Evolutionary conservation across 2,329 filamentous ascomycete species (phyloP).

Genomic region (Aspergillus felis): DNA sequence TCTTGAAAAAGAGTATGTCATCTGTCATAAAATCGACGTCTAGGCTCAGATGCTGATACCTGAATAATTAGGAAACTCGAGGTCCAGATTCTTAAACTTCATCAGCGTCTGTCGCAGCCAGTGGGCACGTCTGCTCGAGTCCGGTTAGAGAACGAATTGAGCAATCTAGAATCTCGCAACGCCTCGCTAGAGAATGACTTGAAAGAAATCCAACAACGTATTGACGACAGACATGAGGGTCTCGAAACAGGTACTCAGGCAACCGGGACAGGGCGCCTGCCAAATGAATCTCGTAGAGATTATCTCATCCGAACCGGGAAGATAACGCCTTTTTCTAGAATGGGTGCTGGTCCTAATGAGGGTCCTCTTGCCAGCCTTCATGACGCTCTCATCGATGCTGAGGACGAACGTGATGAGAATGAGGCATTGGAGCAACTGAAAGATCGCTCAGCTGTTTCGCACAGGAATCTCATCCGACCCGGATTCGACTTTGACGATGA

Average conservation of each 20-base stretch:
- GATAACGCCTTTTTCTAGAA: slow-evolving; percentile 89
- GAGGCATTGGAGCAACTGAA: slow-evolving; percentile 45
- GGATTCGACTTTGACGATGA: slow-evolving; percentile 60
- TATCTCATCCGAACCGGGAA: slow-evolving; percentile 94
- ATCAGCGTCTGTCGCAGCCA: slow-evolving; percentile 55
- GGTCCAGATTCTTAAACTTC: slow-evolving; percentile 58
- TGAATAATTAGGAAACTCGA: slow-evolving; percentile 53
- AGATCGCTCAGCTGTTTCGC: slow-evolving; percentile 53
- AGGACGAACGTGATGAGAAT: slow-evolving; percentile 60
- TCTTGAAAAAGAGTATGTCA: slow-evolving; percentile 43
- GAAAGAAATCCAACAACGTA: slow-evolving; percentile 73
- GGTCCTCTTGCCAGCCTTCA: slow-evolving; percentile 67
- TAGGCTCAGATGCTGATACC: neutral
- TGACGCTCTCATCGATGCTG: slow-evolving; percentile 75
- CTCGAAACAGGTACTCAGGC: slow-evolving; percentile 44
- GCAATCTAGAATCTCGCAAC: slow-evolving; percentile 62
- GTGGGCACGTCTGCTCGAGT: slow-evolving; percentile 48
- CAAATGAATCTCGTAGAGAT: slow-evolving; percentile 79
- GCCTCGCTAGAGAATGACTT: slow-evolving; percentile 67
- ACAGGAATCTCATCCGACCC: slow-evolving; percentile 68
- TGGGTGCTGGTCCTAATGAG: slow-evolving; percentile 58
- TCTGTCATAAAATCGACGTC: neutral
- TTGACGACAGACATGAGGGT: slow-evolving; percentile 67
- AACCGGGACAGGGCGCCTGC: slow-evolving; percentile 53
- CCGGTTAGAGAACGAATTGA: slow-evolving; percentile 54